Base-by-base conservation (phyloP, 345 rosid genomes). In the Erysimum cheiranthoides region DNA sequence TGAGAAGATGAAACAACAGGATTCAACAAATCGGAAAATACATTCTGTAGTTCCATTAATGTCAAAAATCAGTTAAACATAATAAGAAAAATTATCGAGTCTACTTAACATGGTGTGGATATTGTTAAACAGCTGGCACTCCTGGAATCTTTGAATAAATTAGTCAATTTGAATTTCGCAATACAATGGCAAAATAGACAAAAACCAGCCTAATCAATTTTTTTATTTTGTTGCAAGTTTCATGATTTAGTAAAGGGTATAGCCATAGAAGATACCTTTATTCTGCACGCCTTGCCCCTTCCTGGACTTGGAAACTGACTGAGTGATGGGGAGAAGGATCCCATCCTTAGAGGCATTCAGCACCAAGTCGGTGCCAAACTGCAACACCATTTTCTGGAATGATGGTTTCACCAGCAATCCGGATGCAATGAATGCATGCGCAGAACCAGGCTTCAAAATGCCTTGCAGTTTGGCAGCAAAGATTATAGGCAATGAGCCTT, bases 381-480 rank as follows among this genome's bases (percentile, higher is more conserved):
- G 86, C 73, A 89, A 83, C 57, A 83, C 59, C 77, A 90, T 73
- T 81, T 89, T 95, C 84, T 87, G 97, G 77, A 95, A 90, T 40
- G 81, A 78, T 25, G 99, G 99, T 88, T 88, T 95, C 25, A 92
- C 90, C 18, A 85, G 81, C 81, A 85, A 81, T 57, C 99, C 98
- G 66, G 80, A 81, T 43, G 96, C 97, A 85, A 87, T 39, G 82
- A 92, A 88, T 21, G 87, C 80, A 71, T 88, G 63, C 53, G 79
- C 85, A 30, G 89, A 84, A 60, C 84, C 81, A 69, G 85, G 79
- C 71, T 86, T 88, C 39, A 85, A 49, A 80, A 79, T 65, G 38
- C 86, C 89, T 81, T 88, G 96, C 63, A 95, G 69, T 85, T 89
- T 89, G 66, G 96, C 96, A 73, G 97, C 97, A 81, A 90, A 85